Conservation (phyloP, 106 monocot species). For the Dactylorhiza incarnata region DNA sequence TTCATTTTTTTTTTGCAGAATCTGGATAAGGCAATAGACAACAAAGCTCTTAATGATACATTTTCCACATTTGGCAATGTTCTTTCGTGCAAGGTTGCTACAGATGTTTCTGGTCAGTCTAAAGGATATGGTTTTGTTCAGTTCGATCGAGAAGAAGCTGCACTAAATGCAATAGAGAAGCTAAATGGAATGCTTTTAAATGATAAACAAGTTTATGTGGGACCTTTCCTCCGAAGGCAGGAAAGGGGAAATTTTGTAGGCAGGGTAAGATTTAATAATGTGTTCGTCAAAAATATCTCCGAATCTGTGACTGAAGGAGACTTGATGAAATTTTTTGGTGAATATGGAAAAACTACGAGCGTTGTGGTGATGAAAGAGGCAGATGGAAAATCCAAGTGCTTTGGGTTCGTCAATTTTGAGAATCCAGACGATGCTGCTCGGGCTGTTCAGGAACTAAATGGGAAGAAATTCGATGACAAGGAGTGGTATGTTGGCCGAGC, state of each 20-base stretch:
- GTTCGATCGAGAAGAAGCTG: slow-evolving; percentile 59
- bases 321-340: slow-evolving; percentile 31
- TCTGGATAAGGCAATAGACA: slow-evolving; percentile 81
- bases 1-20: slow-evolving; percentile 35
- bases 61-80: slow-evolving; percentile 59
- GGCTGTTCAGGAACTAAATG: slow-evolving; percentile 66
- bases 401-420: slow-evolving; percentile 77
- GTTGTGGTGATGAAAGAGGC: slow-evolving; percentile 57
- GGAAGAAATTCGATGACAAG: slow-evolving; percentile 57
- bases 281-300: slow-evolving; percentile 60
- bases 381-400: slow-evolving; percentile 70
- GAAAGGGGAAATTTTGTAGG: slow-evolving; percentile 43
- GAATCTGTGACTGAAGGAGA: slow-evolving; percentile 60
- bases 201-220: slow-evolving; percentile 65
- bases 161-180: slow-evolving; percentile 52
- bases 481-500: slow-evolving; percentile 72
- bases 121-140: slow-evolving; percentile 84
- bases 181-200: slow-evolving; percentile 72
- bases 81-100: slow-evolving; percentile 62
- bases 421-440: slow-evolving; percentile 55
- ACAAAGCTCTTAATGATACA: slow-evolving; percentile 74
- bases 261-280: slow-evolving; percentile 55
- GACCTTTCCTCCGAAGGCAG: slow-evolving; percentile 65
- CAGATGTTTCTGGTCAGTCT: slow-evolving; percentile 54
- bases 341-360: slow-evolving; percentile 61